Evolutionary conservation across 2,329 filamentous ascomycete genomes (phyloP), one percentile per base, ranked within the genome.

Genomic region (Phoma herbarum): DNA sequence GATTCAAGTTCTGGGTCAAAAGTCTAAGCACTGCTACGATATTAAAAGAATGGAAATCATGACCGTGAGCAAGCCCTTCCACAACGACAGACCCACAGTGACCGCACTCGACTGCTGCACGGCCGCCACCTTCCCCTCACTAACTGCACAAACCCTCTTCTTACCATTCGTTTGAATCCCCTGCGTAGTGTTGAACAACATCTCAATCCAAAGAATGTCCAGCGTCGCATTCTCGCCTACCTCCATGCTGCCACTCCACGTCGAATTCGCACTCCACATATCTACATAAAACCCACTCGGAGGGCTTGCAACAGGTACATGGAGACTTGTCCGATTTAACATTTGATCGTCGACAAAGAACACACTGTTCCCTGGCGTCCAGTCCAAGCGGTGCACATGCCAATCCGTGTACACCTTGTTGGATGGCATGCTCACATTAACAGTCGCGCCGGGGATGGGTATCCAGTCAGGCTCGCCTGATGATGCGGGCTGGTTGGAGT

Each of bases 371-470:
- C 43, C 58, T 0, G 25, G 26, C 14, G 59, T 39, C 58, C 58
- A 63, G 20, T 63, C 61, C 16, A 65, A 16, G 16, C 61, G 48
- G 26, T 65, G 61, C 4, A 57, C 50, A 25, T 63, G 62, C 60
- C 63, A 65, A 14, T 42, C 28, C 2, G 57, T 56, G 9, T 43
- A 49, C 7, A 45, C 37, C 4, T 53, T 18, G 4, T 33, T 9
- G 5, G 16, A 12, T 5, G 47, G 16, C 52, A 62, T 43, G 5
- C 52, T 57, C 5, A 59, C 41, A 12, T 62, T 65, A 25, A 65
- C 58, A 0, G 60, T 63, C 11, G 63, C 52, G 11, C 54, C 61
- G 1, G 60, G 33, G 1, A 64, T 59, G 8, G 59, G 46, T 3
- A 5, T 42, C 18, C 45, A 52, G n/a, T 60, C 59, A 23, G 46